Conservation (phyloP, 495 filamentous ascomycete genomes). For the Trichoderma asperelloides region DNA sequence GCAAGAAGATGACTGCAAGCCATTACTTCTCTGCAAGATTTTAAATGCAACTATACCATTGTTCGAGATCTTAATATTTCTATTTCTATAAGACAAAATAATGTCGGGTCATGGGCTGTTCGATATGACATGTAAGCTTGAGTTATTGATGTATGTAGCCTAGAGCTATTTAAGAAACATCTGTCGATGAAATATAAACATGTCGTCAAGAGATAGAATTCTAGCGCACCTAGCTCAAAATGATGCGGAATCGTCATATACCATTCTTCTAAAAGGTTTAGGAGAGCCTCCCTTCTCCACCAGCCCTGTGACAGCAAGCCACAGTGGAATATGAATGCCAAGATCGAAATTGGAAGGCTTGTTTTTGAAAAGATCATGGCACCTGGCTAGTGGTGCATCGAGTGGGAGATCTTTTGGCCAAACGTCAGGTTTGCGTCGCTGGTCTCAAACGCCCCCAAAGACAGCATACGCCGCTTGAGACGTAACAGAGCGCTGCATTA, state of each 20-base stretch:
- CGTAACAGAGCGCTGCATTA: too few species aligned
- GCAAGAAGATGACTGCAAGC: too few species aligned
- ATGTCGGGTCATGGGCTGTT: too few species aligned
- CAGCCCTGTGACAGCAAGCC: slow-evolving; percentile 10
- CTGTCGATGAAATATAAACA: slow-evolving; percentile 16
- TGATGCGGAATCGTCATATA: slow-evolving; percentile 12
- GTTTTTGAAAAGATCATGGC: slow-evolving; percentile 11
- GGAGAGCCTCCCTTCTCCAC: slow-evolving; percentile 12
- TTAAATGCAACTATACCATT: too few species aligned
- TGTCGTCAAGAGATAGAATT: slow-evolving; percentile 20
- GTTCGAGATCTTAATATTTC: too few species aligned
- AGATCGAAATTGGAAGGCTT: slow-evolving; percentile 15
- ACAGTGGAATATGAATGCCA: slow-evolving; percentile 11
- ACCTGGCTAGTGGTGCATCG: slow-evolving; percentile 12
- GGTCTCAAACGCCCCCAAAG: slow-evolving; percentile 20
- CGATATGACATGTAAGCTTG: too few species aligned
- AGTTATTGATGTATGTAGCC: neutral
- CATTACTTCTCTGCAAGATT: too few species aligned
- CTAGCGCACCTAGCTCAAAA: slow-evolving; percentile 17
- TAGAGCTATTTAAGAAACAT: slow-evolving; percentile 12
- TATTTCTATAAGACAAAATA: too few species aligned
- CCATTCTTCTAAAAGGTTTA: slow-evolving; percentile 10
- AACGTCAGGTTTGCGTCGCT: slow-evolving; percentile 13
- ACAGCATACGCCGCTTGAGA: slow-evolving; percentile 23
- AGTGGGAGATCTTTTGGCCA: slow-evolving; percentile 15